Base-by-base conservation (phyloP, 495 filamentous ascomycete species). In the Hamigera avellanea region DNA sequence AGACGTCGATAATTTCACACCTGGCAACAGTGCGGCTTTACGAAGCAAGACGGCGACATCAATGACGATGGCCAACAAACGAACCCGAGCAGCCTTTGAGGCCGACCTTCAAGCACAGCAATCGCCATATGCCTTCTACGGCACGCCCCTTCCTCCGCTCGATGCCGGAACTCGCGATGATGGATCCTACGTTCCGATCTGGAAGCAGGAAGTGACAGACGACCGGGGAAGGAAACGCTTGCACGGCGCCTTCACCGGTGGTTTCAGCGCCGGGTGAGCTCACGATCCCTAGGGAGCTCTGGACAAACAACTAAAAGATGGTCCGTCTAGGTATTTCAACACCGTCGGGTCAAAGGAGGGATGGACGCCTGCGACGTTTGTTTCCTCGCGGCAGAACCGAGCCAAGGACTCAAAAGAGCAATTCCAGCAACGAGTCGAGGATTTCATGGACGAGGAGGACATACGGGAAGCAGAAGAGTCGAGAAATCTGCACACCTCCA, bases 401-500 rank as follows among this genome's bases (percentile, higher is more conserved):
- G 73, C 74, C 36, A 81, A 84, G 45, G 78, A 89, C 64, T 69
- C 57, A 16, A 52, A 53, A 32, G 39, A 62, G 10, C 66, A 70
- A 6, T 13, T 56, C 0, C 64, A 77, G 46, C 77, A 83, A 53
- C 76, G 77, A 19, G 70, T 78, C 7, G 89, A 96, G 48, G 91
- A 98, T 52, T 96, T 86, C 42, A 98, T 98, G 91, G 91, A 98
- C 44, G 93, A 94, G 43, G 93, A 98, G 59, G 91, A 98, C 59
- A 62, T 94, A 8, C 81, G 83, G 8, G 89, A 95, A 45, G 80
- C 80, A 2, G 87, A 79, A 35, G 88, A 95, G 56, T 69, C 78
- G 2, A 70, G 71, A 44, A 70, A 67, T 32, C 54, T 96, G 19
- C 75, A 88, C 46, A 94, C 81, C 0, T 63, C 73, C 1, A 62